Evolutionary conservation across 352 stramenopile species (phyloP).

Genomic region (Phytophthora fragariae): DNA sequence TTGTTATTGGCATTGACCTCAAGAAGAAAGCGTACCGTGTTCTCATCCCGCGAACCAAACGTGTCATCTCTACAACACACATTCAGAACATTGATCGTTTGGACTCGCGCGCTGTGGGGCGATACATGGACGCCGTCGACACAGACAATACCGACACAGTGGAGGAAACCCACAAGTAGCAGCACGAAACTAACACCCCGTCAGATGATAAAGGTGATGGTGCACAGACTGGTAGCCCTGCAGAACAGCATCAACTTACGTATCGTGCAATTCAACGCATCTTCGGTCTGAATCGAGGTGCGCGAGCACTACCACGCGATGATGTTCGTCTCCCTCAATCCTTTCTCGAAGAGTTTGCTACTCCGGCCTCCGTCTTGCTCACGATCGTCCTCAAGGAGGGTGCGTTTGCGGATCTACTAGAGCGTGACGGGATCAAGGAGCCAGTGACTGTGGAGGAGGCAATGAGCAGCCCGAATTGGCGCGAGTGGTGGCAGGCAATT

Average conservation of each 20-base stretch:
- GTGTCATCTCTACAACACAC: neutral
- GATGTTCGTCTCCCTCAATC: slow-evolving; percentile 1
- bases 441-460: neutral
- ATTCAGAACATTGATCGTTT: slow-evolving; percentile 11
- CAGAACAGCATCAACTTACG: too few relatives aligned
- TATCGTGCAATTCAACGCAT: slow-evolving; percentile 3
- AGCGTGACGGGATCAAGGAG: neutral
- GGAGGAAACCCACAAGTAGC: too few relatives aligned
- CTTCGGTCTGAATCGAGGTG: slow-evolving; percentile 5
- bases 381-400: neutral
- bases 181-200: too few relatives aligned
- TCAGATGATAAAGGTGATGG: too few relatives aligned
- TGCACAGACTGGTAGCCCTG: too few relatives aligned
- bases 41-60: slow-evolving; percentile 4
- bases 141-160: too few relatives aligned
- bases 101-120: neutral
- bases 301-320: neutral
- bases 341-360: neutral
- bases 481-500: neutral
- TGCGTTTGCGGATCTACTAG: neutral
- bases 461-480: neutral
- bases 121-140: neutral
- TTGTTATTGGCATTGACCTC: slow-evolving; percentile 6
- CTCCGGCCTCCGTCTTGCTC: neutral
- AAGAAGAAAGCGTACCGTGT: slow-evolving; percentile 3